Evolutionary conservation across 805 yeast species (phyloP).

Genomic region (Yarrowia sp.): DNA sequence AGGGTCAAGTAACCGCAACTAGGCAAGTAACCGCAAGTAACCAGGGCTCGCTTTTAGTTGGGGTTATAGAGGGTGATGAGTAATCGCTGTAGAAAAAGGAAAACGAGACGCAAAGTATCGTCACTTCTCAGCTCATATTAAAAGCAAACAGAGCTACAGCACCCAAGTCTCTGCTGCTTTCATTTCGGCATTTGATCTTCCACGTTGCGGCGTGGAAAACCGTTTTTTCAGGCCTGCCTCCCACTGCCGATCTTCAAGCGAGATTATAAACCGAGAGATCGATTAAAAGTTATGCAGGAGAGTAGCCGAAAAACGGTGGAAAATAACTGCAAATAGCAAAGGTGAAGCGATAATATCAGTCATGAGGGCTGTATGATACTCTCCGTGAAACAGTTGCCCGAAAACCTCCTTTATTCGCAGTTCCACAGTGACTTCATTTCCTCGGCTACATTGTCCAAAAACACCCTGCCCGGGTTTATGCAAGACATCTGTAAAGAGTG

Average conservation of each 20-base stretch:
- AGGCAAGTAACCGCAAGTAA: conserved; percentile 19
- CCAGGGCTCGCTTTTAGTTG: neutral
- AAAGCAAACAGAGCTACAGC: neutral
- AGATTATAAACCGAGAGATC: conserved; percentile 7
- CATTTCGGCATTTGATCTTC: conserved; percentile 7
- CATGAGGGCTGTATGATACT: neutral
- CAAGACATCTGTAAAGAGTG: neutral
- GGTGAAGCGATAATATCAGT: neutral
- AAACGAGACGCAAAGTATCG: too few species aligned
- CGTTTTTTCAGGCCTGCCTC: neutral
- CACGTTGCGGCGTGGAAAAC: conserved; percentile 6
- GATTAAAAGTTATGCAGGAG: conserved; percentile 1
- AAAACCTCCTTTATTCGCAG: too few species aligned
- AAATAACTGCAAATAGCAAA: neutral
- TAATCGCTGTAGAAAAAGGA: neutral
- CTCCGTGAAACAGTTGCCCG: neutral
- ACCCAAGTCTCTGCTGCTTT: neutral
- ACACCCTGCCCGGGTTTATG: conserved; percentile 6
- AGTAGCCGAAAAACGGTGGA: neutral
- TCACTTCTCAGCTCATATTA: neutral
- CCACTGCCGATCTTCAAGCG: conserved; percentile 35
- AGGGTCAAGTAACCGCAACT: conserved; percentile 7
- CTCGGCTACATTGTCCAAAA: neutral
- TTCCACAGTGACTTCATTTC: too few species aligned
- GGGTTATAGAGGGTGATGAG: neutral